These are phyloP conservation scores for Trifolium pratense DNA, from an alignment of 306 rosid species.

Conservation along the genomic window DNA sequence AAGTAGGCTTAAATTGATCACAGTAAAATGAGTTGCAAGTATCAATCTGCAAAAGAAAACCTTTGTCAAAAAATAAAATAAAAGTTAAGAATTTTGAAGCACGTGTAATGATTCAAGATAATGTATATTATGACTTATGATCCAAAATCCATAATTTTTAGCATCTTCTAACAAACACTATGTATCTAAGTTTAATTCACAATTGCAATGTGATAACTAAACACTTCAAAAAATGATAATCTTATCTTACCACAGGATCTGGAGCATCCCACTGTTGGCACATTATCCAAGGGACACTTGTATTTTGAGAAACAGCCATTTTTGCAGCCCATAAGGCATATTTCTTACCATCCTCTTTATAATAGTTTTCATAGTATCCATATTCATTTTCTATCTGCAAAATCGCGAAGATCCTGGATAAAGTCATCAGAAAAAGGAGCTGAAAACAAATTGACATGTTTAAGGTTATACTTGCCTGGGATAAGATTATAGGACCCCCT, in stretches of 20 bases:
- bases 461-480: slow-evolving; percentile 76
- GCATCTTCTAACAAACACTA: too few species aligned
- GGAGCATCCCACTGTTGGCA: slow-evolving; percentile 98
- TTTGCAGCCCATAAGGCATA: slow-evolving; percentile 93
- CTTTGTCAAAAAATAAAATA: background rate
- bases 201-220: slow-evolving; percentile 25
- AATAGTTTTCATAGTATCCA: slow-evolving; percentile 73
- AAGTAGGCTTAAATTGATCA: slow-evolving; percentile 82
- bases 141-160: too few species aligned
- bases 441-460: too few species aligned
- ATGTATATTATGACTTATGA: background rate
- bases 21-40: slow-evolving; percentile 95
- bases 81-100: slow-evolving; percentile 13
- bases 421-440: background rate
- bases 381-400: slow-evolving; percentile 93
- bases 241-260: slow-evolving; percentile 75
- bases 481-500: slow-evolving; percentile 94
- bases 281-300: slow-evolving; percentile 95
- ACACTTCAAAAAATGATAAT: slow-evolving; percentile 26
- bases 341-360: slow-evolving; percentile 83
- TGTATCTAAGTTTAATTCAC: background rate
- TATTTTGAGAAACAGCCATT: slow-evolving; percentile 90
- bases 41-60: slow-evolving; percentile 64
- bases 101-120: slow-evolving; percentile 10
- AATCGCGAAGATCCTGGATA: slow-evolving; percentile 12